Evolutionary conservation across 2,329 filamentous ascomycete species (phyloP).

Genomic region (Triangularia verruculosa): DNA sequence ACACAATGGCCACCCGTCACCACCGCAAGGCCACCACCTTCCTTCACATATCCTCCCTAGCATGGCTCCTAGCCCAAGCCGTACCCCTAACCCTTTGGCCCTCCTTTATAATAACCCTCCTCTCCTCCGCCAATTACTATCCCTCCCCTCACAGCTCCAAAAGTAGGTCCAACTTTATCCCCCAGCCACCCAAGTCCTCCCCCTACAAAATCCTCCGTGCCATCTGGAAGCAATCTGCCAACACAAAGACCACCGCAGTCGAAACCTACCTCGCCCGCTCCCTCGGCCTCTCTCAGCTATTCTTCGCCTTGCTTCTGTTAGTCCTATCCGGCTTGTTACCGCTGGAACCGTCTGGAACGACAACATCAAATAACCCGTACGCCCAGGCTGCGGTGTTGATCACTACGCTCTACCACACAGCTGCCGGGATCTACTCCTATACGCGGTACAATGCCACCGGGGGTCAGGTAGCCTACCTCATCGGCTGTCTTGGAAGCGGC

Average conservation of each 20-base stretch:
- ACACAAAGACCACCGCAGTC: constrained; percentile 32
- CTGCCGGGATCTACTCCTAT: constrained; percentile 65
- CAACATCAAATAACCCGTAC: constrained; percentile 51
- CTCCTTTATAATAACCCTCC: constrained; percentile 44
- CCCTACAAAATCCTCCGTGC: background rate
- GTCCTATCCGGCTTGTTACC: constrained; percentile 59
- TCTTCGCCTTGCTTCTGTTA: constrained; percentile 61
- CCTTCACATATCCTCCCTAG: constrained; percentile 45
- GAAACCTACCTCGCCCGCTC: constrained; percentile 73
- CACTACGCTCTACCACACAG: constrained; percentile 63
- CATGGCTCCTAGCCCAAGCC: constrained; percentile 50
- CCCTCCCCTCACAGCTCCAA: background rate
- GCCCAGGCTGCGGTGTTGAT: constrained; percentile 64
- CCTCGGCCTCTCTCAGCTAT: constrained; percentile 64
- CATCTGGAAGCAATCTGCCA: background rate
- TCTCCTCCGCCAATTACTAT: constrained; percentile 25
- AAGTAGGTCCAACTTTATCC: background rate
- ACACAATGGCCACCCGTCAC: background rate
- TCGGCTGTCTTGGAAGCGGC: constrained; percentile 58
- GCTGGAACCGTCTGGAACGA: constrained; percentile 15
- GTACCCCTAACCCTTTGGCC: constrained; percentile 48
- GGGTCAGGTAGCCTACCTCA: constrained; percentile 55
- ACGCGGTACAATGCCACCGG: constrained; percentile 55
- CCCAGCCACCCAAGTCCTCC: background rate
- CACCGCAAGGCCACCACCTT: background rate